Evolutionary conservation across 306 rosid genomes (phyloP).

Genomic region (Cucurbita moschata): DNA sequence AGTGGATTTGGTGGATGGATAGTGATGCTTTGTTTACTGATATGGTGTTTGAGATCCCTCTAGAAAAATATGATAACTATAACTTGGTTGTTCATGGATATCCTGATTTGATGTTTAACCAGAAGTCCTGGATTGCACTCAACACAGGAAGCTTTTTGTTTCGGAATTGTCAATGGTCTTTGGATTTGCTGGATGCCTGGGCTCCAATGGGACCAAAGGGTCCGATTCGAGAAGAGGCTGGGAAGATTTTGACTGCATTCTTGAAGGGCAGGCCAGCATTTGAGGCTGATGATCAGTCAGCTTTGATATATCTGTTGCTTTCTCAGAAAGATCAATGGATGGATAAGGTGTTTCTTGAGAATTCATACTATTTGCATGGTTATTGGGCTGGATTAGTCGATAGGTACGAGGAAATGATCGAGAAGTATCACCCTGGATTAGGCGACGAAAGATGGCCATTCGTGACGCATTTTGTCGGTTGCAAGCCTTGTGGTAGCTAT

Average conservation of each 20-base stretch:
- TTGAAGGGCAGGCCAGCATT: constrained; percentile 94
- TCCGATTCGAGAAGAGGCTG: constrained; percentile 65
- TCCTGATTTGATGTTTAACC: constrained; percentile 87
- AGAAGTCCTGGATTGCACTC: constrained; percentile 92
- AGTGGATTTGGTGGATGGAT: constrained; percentile 99
- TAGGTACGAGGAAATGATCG: constrained; percentile 89
- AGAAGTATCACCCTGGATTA: constrained; percentile 88
- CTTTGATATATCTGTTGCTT: constrained; percentile 72
- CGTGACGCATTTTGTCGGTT: constrained; percentile 94
- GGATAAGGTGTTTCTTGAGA: constrained; percentile 83
- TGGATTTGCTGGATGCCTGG: constrained; percentile 97
- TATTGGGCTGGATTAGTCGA: constrained; percentile 98
- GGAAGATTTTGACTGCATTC: constrained; percentile 67
- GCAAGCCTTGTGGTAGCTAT: constrained; percentile 98
- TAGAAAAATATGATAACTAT: constrained; percentile 41
- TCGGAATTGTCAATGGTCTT: constrained; percentile 90
- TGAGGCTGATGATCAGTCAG: constrained; percentile 96
- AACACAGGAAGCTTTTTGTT: constrained; percentile 90
- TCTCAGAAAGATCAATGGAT: constrained; percentile 77
- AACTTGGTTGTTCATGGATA: constrained; percentile 89
- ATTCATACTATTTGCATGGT: constrained; percentile 85
- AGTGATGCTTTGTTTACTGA: constrained; percentile 96
- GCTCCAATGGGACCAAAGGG: constrained; percentile 99
- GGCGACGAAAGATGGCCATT: constrained; percentile 99
- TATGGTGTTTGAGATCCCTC: constrained; percentile 75